These are phyloP conservation scores for Canavalia ensiformis DNA, from an alignment of 306 rosid species.

Conservation along the genomic window DNA sequence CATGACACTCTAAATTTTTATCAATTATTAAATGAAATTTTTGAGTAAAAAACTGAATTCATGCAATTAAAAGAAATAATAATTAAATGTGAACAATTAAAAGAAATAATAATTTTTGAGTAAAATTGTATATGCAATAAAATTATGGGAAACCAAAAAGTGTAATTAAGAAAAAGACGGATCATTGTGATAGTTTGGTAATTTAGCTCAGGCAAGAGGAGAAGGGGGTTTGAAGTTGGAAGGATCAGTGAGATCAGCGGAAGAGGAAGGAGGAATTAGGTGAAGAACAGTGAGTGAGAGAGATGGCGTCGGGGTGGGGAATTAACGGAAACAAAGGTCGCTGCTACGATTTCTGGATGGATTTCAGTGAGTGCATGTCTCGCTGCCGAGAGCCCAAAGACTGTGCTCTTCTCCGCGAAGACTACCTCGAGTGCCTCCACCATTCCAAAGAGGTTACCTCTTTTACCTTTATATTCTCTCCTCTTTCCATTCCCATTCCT, in stretches of 20 bases:
- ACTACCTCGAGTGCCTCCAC: conserved; percentile 97
- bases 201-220: not conserved
- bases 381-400: conserved; percentile 96
- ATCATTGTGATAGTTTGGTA: conserved; percentile 9
- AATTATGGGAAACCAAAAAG: no score
- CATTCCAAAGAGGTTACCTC: conserved; percentile 90
- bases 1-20: no score
- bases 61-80: no score
- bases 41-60: no score
- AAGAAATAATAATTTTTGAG: no score
- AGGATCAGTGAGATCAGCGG: not conserved
- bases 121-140: no score
- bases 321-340: conserved; percentile 95
- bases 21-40: no score
- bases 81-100: no score
- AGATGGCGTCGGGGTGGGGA: conserved; percentile 99
- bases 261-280: not conserved
- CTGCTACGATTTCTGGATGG: conserved; percentile 99
- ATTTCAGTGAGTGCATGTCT: conserved; percentile 98
- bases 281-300: not conserved
- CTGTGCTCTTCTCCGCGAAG: conserved; percentile 94
- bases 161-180: no score
- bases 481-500: not conserved
- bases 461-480: no score
- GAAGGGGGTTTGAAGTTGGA: not conserved